Evolutionary conservation across 2,329 filamentous ascomycete genomes (phyloP).

Genomic region (Fonsecaea pugnacius): DNA sequence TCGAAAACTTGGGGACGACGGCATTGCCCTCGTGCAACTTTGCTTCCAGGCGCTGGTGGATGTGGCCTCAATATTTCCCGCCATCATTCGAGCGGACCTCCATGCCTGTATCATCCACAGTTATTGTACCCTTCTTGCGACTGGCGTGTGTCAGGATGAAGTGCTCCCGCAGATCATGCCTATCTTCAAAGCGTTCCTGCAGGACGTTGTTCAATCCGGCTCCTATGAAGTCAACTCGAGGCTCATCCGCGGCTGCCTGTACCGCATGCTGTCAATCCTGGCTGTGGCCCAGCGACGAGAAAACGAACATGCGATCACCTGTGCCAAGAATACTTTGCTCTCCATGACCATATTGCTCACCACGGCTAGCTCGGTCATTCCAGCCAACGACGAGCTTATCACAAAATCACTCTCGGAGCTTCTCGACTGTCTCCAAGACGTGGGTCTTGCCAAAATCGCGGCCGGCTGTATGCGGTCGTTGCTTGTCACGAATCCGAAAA

Average conservation of each 20-base stretch:
- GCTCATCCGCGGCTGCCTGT: constrained; percentile 81
- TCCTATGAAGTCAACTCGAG: constrained; percentile 56
- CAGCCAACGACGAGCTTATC: constrained; percentile 75
- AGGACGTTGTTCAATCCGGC: constrained; percentile 55
- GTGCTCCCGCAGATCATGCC: constrained; percentile 89
- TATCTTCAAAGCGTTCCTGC: constrained; percentile 88
- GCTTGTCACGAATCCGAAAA: constrained; percentile 67
- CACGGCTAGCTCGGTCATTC: constrained; percentile 73
- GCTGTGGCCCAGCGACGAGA: constrained; percentile 55
- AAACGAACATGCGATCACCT: constrained; percentile 75
- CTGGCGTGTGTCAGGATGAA: constrained; percentile 80
- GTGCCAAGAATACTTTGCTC: constrained; percentile 90
- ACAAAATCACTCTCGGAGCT: constrained; percentile 77
- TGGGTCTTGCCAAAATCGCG: constrained; percentile 74
- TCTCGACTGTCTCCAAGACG: constrained; percentile 73
- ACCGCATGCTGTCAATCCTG: constrained; percentile 76
- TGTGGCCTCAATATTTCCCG: constrained; percentile 91
- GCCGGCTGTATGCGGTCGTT: constrained; percentile 87
- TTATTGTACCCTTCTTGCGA: constrained; percentile 89
- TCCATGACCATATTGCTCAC: constrained; percentile 89
- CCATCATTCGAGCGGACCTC: constrained; percentile 93
- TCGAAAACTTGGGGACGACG: constrained; percentile 67
- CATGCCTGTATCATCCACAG: constrained; percentile 97
- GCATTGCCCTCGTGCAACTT: constrained; percentile 75
- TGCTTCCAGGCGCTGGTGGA: constrained; percentile 88